Conservation (phyloP, 805 yeast species). For the Cyberlindnera saturnus region DNA sequence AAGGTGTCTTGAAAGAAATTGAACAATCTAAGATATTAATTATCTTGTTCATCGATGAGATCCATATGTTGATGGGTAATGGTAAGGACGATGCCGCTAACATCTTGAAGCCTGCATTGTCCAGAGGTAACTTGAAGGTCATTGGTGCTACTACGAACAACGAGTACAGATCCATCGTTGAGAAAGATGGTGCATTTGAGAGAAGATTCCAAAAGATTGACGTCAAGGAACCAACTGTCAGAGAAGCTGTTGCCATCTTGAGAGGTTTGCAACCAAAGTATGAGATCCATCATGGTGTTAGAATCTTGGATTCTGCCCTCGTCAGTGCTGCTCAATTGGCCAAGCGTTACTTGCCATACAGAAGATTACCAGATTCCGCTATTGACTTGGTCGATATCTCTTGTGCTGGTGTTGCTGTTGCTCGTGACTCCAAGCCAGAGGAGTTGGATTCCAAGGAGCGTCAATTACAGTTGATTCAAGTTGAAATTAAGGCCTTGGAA, state of each 20-base stretch:
- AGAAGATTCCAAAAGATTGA: constrained; percentile 97
- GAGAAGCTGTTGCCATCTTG: constrained; percentile 91
- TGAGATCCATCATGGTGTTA: constrained; percentile 96
- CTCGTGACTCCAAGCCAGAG: constrained; percentile 96
- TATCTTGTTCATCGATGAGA: constrained; percentile 91
- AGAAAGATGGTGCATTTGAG: constrained; percentile 98
- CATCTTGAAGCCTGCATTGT: constrained; percentile 92
- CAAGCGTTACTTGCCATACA: constrained; percentile 87
- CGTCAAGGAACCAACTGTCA: constrained; percentile 87
- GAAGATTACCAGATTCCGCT: constrained; percentile 95
- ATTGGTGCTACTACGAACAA: constrained; percentile 97
- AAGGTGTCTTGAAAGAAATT: constrained; percentile 92
- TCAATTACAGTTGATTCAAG: constrained; percentile 84
- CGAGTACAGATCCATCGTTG: constrained; percentile 87
- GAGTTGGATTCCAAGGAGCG: constrained; percentile 92
- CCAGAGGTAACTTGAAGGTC: constrained; percentile 94
- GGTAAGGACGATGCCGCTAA: constrained; percentile 97
- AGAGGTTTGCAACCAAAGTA: constrained; percentile 94
- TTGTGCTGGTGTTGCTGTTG: constrained; percentile 96
- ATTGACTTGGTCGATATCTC: constrained; percentile 94
- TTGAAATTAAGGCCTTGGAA: constrained; percentile 94
- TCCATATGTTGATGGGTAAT: constrained; percentile 99
- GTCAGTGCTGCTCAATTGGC: constrained; percentile 95
- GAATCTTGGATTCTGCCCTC: constrained; percentile 89
- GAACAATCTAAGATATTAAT: constrained; percentile 83